Percentiles rank a stretch among this genome's conserved stretches.
These are phyloP conservation scores for Mycena vulgaris DNA, from an alignment of 768 basidiomycete species.

Conservation along the genomic window DNA sequence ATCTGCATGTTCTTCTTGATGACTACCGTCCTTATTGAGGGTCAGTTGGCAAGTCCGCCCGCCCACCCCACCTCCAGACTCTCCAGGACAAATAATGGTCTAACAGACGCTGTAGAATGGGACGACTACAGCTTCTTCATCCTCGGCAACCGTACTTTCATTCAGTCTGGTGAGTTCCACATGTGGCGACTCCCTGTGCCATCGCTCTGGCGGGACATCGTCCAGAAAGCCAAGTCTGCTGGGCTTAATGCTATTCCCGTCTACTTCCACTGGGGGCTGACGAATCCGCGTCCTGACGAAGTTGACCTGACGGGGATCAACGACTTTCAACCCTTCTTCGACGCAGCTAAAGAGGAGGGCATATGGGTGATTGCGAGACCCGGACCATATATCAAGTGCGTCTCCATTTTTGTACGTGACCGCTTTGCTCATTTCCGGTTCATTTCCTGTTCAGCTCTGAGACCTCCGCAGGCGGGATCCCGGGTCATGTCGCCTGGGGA, in stretches of 20 bases:
- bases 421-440: background rate
- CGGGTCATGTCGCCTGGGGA: conserved; percentile 33
- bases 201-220: conserved; percentile 72
- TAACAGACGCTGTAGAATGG: conserved; percentile 31
- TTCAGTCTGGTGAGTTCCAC: conserved; percentile 72
- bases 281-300: conserved; percentile 68
- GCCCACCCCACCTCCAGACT: background rate
- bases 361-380: conserved; percentile 74
- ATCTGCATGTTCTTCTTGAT: background rate
- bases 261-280: conserved; percentile 73
- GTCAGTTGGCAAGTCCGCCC: background rate
- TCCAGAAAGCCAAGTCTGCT: conserved; percentile 73
- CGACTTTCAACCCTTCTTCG: conserved; percentile 64
- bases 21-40: conserved; percentile 1
- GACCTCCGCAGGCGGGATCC: conserved; percentile 68
- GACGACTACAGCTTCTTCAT: conserved; percentile 66
- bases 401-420: background rate
- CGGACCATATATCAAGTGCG: conserved; percentile 49
- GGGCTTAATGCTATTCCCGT: conserved; percentile 73
- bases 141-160: conserved; percentile 31
- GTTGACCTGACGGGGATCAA: conserved; percentile 69
- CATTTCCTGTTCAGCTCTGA: conserved; percentile 67
- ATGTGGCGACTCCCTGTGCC: conserved; percentile 74
- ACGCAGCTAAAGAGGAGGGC: conserved; percentile 68
- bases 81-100: conserved; percentile 18